These are phyloP conservation scores for Candolleomyces efflorescens DNA, from an alignment of 768 basidiomycete genomes.

Conservation along the genomic window DNA sequence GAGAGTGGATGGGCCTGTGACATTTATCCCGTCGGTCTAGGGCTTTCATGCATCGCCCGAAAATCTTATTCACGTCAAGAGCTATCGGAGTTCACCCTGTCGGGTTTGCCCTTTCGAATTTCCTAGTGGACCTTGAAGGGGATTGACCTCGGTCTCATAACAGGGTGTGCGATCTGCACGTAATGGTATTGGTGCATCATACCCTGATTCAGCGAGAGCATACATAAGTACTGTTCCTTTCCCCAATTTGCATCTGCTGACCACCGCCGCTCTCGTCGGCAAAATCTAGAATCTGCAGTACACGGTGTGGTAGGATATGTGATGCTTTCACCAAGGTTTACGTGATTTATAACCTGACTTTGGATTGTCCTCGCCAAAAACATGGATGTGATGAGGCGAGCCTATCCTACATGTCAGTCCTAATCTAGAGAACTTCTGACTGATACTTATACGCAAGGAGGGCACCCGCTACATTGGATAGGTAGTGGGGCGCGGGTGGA, in stretches of 20 bases:
- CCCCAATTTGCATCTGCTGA: background rate
- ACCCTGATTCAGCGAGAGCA: background rate
- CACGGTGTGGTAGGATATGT: background rate
- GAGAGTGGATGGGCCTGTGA: no score
- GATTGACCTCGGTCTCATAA: no score
- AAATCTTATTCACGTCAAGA: background rate
- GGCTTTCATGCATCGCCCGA: background rate
- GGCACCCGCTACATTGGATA: background rate
- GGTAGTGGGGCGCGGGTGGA: background rate
- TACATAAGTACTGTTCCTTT: background rate
- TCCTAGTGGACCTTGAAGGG: background rate
- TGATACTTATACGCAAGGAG: background rate
- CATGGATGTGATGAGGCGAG: background rate
- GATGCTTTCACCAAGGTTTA: background rate
- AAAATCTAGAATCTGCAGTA: background rate
- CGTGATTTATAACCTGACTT: background rate
- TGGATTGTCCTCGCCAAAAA: background rate
- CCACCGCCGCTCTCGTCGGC: background rate
- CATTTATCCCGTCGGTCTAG: no score
- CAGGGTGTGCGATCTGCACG: no score
- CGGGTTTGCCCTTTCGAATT: background rate
- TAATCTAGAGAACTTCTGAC: background rate
- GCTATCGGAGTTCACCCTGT: background rate
- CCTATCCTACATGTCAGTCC: background rate
- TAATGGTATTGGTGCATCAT: background rate